Evolutionary conservation across 169 alveolate genomes (phyloP).

Genomic region (Toxoplasma gondii): DNA sequence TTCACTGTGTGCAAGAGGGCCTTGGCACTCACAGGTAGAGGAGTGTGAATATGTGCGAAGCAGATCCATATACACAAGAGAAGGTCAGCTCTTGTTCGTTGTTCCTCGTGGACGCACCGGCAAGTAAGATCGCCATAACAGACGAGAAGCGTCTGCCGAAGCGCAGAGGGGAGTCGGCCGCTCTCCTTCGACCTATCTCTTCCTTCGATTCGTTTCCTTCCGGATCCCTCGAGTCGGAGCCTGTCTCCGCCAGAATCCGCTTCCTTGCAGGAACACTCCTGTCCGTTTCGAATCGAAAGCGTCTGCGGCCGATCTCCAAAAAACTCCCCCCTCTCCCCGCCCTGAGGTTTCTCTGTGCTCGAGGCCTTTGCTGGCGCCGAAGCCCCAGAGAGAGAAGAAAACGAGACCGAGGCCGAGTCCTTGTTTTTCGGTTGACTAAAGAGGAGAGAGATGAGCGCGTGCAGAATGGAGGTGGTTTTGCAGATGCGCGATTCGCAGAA

Average conservation of each 20-base stretch:
- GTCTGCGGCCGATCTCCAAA: neutral
- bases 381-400: neutral
- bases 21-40: too few relatives aligned
- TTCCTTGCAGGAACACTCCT: neutral
- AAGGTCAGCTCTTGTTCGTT: neutral
- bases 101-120: neutral
- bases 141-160: constrained; percentile 1
- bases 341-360: neutral
- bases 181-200: neutral
- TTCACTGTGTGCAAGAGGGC: too few relatives aligned
- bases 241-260: neutral
- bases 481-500: constrained; percentile 39
- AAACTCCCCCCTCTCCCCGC: too few relatives aligned
- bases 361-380: neutral
- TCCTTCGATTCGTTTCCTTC: neutral
- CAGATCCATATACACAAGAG: neutral
- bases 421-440: neutral
- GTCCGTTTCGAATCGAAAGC: neutral
- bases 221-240: neutral
- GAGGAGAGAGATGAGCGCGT: constrained; percentile 42
- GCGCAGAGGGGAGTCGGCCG: constrained; percentile 16
- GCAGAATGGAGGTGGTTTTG: constrained; percentile 12
- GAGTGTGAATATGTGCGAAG: too few relatives aligned
- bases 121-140: constrained; percentile 44
- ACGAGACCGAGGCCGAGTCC: neutral